Conservation (phyloP, 164 flowering plant species). For the Nymphaea colorata region DNA sequence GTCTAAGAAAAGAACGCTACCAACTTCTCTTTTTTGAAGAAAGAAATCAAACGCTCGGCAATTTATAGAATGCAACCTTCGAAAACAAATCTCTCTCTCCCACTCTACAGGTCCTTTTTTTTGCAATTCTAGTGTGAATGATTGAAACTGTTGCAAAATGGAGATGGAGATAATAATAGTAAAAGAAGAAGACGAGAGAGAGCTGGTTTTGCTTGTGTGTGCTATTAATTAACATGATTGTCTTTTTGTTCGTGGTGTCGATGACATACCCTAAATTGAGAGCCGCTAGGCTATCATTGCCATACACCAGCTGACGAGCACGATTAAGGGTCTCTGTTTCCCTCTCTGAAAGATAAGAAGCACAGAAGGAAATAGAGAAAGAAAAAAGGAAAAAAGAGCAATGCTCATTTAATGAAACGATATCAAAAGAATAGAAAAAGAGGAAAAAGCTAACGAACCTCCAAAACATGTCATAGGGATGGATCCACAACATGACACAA, state of each 20-base stretch:
- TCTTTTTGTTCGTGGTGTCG: background rate
- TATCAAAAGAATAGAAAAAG: background rate
- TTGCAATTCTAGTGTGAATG: background rate
- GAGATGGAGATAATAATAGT: background rate
- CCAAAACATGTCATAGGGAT: background rate
- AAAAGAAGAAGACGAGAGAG: background rate
- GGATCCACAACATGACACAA: background rate
- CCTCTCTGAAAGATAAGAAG: conserved; percentile 38
- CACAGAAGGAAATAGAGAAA: background rate
- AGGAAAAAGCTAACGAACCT: background rate
- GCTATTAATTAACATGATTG: background rate
- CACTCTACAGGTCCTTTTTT: too few species aligned
- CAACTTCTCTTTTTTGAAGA: background rate
- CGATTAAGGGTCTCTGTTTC: conserved; percentile 89
- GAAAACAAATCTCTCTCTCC: too few species aligned
- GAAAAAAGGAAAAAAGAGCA: background rate
- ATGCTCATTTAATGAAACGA: too few species aligned
- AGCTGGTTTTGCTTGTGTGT: too few species aligned
- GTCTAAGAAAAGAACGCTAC: background rate
- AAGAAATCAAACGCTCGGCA: too few species aligned
- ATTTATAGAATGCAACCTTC: background rate
- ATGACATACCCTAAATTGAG: conserved; percentile 44
- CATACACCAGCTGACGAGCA: conserved; percentile 90
- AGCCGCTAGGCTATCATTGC: conserved; percentile 48
- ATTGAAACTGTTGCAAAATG: background rate